Base-by-base conservation (phyloP, 225 moss, liverwort and hornwort genomes). In the Sphagnum contortum region DNA sequence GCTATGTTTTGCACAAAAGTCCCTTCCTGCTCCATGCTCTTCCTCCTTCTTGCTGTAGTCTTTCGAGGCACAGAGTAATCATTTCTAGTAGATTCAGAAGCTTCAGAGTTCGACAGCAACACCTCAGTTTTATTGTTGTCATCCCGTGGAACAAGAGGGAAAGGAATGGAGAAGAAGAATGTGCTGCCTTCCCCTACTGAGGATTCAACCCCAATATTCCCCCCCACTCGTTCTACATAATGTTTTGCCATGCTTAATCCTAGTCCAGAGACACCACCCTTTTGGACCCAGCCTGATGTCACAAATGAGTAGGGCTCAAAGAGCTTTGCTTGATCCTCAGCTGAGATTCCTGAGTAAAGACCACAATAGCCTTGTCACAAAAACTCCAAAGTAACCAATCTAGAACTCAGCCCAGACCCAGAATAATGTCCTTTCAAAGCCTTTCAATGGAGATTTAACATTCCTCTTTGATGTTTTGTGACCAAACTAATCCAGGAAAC, bases 291-390 rank as follows among this genome's bases (percentile, higher is more conserved):
- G 47, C 89, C 89, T 11, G 89, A 84, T 2, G 73, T 80, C 2
- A 87, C 89, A 44, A 90, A 87, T 8, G 89, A 87, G 48, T 90
- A 90, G 0, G 89, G 89, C 45, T 90, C 89, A 6, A 90, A 90
- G 8, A 90, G 75, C 69, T 87, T 87, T 2, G 81, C 73, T 67
- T 90, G 89, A 73, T 90, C 89, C 62, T 73, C 59, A 3, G 57
- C 47, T 0, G 89, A 90, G 4, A 90, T 90, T 45, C 89, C 89
- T 90, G 80, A 53, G 62, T 13, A 12, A 60, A 6, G 6, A 6
- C 45, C 59, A 60, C 59, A 7, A 6, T 60, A 6, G 52, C 7
- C 6, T 9, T 29, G 29, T 29, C 29, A 29, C 29, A 29, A 29
- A 29, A 29, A 29, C 29, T 29, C 0, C 29, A 29, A 29, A 29